A percentile compares a stretch with the other conserved stretches of the same genome.
Conservation (phyloP, 257 asterid genomes). For the Ilex asprella region DNA sequence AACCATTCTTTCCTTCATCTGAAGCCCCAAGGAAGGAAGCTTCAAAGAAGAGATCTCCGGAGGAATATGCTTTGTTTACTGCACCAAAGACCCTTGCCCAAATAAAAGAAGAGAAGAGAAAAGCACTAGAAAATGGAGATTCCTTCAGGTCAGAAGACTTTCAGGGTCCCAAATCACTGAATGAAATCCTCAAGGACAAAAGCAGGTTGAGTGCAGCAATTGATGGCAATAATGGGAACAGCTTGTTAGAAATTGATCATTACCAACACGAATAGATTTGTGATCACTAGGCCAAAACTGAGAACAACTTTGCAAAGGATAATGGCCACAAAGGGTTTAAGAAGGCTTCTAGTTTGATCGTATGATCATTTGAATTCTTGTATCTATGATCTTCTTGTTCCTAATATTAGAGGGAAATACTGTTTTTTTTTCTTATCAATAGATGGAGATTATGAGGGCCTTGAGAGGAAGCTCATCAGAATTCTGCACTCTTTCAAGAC, state of each 20-base stretch:
- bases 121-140: conserved; percentile 10
- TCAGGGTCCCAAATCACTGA: conserved; percentile 2
- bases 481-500: no score
- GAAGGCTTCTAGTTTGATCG: no score
- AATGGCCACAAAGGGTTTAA: no score
- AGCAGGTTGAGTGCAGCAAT: neutral
- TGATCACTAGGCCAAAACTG: no score
- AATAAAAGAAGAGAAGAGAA: conserved; percentile 32
- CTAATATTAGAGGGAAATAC: no score
- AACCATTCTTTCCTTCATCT: conserved; percentile 10
- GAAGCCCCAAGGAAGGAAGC: conserved; percentile 13
- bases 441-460: no score
- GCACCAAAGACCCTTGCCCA: conserved; percentile 36
- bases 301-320: neutral
- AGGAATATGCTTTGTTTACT: conserved; percentile 12
- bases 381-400: no score
- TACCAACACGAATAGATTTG: no score
- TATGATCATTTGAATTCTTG: no score
- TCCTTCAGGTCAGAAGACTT: conserved; percentile 1
- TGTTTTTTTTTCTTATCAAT: no score
- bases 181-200: conserved; percentile 12
- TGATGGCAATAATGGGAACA: neutral
- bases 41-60: conserved; percentile 16
- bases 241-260: neutral
- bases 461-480: no score